Evolutionary conservation across 495 filamentous ascomycete species (phyloP).

Genomic region (Jackrogersella minutella): DNA sequence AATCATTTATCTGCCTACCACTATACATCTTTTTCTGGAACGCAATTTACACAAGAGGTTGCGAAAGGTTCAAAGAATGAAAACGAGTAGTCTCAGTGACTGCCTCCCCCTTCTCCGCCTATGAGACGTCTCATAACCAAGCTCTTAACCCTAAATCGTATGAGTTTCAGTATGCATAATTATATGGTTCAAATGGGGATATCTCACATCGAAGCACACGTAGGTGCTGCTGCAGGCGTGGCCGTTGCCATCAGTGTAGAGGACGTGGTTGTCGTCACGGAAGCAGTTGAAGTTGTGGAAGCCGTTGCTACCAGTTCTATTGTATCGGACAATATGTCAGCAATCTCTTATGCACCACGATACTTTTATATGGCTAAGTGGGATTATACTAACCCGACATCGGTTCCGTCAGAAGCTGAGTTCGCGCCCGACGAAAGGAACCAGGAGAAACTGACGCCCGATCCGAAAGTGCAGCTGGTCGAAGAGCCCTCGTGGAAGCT

Average conservation of each 20-base stretch:
- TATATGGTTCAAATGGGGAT: not conserved
- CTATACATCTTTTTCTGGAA: too few species aligned
- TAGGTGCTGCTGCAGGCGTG: conserved; percentile 32
- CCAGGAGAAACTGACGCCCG: conserved; percentile 29
- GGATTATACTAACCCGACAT: conserved; percentile 24
- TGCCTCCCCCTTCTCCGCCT: not conserved
- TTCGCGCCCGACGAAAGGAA: conserved; percentile 1
- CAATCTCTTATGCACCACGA: not conserved
- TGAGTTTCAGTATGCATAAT: too few species aligned
- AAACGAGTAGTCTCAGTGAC: not conserved
- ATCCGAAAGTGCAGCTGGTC: conserved; percentile 27
- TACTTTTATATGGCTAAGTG: not conserved
- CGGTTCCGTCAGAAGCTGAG: not conserved
- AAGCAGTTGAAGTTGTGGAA: conserved; percentile 36
- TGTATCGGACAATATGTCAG: not conserved
- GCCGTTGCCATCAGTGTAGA: conserved; percentile 29
- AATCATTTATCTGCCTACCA: too few species aligned
- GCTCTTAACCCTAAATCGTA: not conserved
- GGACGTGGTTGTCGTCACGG: conserved; percentile 31
- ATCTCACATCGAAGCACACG: conserved; percentile 25
- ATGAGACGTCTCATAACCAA: too few species aligned
- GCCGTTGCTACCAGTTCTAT: conserved; percentile 24
- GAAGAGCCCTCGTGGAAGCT: conserved; percentile 20
- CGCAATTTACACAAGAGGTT: not conserved
- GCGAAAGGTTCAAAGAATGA: not conserved